Conservation (phyloP, 1,284 basidiomycete species). For the Leccinum brunneo-olivaceum region DNA sequence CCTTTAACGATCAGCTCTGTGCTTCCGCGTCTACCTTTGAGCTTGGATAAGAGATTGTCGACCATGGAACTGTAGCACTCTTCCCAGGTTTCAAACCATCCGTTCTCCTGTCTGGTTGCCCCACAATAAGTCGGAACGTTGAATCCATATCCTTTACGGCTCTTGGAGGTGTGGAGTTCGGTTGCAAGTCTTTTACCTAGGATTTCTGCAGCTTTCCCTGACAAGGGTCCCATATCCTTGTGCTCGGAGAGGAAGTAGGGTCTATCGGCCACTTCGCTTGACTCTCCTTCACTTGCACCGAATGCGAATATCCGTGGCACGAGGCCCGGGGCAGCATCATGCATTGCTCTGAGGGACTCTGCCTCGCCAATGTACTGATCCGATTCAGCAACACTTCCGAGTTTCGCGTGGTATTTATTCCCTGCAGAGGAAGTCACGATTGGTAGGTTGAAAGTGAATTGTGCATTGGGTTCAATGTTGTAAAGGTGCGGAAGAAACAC, state of each 20-base stretch:
- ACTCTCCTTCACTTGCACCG: constrained; percentile 36
- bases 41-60: constrained; percentile 53
- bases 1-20: constrained; percentile 48
- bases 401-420: constrained; percentile 54
- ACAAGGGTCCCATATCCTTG: constrained; percentile 51
- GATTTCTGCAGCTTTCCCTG: constrained; percentile 38
- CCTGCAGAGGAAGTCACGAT: constrained; percentile 53
- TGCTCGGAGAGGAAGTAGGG: constrained; percentile 75
- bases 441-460: constrained; percentile 44
- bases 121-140: constrained; percentile 77
- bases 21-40: constrained; percentile 42
- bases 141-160: constrained; percentile 65
- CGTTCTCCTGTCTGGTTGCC: constrained; percentile 68
- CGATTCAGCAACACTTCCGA: constrained; percentile 41
- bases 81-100: constrained; percentile 71
- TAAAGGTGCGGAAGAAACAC: constrained; percentile 40
- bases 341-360: constrained; percentile 64
- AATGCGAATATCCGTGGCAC: constrained; percentile 57
- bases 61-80: constrained; percentile 66
- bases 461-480: constrained; percentile 41
- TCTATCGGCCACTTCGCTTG: constrained; percentile 30
- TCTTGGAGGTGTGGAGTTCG: constrained; percentile 56
- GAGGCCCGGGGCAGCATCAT: constrained; percentile 57
- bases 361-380: constrained; percentile 71
- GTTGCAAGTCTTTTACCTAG: constrained; percentile 61